Evolutionary conservation across 441 rosid genomes (phyloP).

Genomic region (Erysimum cheiri): DNA sequence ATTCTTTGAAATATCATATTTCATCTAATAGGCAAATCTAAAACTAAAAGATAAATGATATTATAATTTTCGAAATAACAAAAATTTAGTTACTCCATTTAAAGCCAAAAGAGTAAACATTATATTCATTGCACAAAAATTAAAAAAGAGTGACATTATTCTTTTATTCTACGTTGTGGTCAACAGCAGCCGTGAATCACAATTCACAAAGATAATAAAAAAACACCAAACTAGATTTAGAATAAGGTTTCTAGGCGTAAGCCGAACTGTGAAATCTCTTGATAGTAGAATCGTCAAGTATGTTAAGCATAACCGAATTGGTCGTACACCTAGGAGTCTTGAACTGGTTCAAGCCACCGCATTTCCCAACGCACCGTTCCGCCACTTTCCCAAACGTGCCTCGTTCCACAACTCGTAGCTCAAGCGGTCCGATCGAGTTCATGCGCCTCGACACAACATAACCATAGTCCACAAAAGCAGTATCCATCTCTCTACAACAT

Average conservation of each 20-base stretch:
- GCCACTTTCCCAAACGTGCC: slow-evolving; percentile 79
- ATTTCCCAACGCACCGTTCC: slow-evolving; percentile 70
- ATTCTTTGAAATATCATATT: not conserved
- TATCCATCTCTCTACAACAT: slow-evolving; percentile 79
- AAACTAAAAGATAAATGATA: not conserved
- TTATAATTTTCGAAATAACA: not conserved
- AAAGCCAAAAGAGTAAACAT: too few relatives aligned
- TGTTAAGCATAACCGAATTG: slow-evolving; percentile 59
- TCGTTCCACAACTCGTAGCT: slow-evolving; percentile 70
- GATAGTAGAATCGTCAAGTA: slow-evolving; percentile 64
- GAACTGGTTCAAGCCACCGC: slow-evolving; percentile 83
- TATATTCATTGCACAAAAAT: too few relatives aligned
- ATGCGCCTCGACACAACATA: slow-evolving; percentile 77
- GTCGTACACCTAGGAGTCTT: slow-evolving; percentile 92
- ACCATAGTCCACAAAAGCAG: slow-evolving; percentile 75
- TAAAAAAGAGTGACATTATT: not conserved
- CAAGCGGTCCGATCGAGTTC: slow-evolving; percentile 77
- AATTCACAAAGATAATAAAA: slow-evolving; percentile 14
- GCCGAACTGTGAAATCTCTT: slow-evolving; percentile 70
- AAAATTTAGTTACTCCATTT: not conserved
- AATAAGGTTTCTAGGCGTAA: slow-evolving; percentile 42
- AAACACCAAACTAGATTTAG: slow-evolving; percentile 14
- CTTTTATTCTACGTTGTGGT: slow-evolving; percentile 5
- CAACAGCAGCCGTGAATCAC: slow-evolving; percentile 24
- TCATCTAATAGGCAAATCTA: not conserved